These are phyloP conservation scores for Bretschneidera sinensis DNA, from an alignment of 345 rosid species.

Conservation along the genomic window DNA sequence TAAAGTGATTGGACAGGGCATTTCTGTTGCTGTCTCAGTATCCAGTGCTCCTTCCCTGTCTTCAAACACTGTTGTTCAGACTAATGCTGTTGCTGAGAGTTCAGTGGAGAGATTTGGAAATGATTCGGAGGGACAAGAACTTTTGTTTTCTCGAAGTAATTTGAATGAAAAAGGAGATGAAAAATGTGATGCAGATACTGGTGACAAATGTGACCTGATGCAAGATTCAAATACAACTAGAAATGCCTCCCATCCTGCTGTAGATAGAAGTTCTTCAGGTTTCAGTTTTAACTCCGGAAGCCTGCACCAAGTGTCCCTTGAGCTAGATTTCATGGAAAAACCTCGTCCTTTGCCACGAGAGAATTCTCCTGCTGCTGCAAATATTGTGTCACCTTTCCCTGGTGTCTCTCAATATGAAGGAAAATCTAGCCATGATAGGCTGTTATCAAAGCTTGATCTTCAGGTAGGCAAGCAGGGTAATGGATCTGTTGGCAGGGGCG, in stretches of 20 bases:
- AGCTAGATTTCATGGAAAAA: conserved; percentile 25
- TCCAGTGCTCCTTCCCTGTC: conserved; percentile 24
- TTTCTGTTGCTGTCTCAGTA: conserved; percentile 26
- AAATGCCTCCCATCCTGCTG: conserved; percentile 25
- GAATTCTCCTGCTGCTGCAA: conserved; percentile 19
- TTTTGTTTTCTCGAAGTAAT: conserved; percentile 19
- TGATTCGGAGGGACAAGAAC: conserved; percentile 17
- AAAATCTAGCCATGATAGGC: conserved; percentile 28
- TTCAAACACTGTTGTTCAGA: conserved; percentile 24
- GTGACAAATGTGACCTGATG: conserved; percentile 25
- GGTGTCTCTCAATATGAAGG: conserved; percentile 25
- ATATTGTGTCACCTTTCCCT: conserved; percentile 26
- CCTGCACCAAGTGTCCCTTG: conserved; percentile 31
- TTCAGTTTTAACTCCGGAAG: conserved; percentile 23
- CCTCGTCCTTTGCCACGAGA: conserved; percentile 24
- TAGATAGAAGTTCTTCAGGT: conserved; percentile 29
- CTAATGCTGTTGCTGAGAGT: conserved; percentile 21
- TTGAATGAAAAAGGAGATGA: conserved; percentile 1
- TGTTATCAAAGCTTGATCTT: conserved; percentile 26
- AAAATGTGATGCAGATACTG: conserved; percentile 14
- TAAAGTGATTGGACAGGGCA: conserved; percentile 10
- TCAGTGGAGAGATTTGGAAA: conserved; percentile 24
- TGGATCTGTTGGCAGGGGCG: conserved; percentile 25
- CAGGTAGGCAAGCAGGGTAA: conserved; percentile 18
- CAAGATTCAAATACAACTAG: conserved; percentile 27